Evolutionary conservation across 257 asterid species (phyloP).

Genomic region (Catharanthus roseus): DNA sequence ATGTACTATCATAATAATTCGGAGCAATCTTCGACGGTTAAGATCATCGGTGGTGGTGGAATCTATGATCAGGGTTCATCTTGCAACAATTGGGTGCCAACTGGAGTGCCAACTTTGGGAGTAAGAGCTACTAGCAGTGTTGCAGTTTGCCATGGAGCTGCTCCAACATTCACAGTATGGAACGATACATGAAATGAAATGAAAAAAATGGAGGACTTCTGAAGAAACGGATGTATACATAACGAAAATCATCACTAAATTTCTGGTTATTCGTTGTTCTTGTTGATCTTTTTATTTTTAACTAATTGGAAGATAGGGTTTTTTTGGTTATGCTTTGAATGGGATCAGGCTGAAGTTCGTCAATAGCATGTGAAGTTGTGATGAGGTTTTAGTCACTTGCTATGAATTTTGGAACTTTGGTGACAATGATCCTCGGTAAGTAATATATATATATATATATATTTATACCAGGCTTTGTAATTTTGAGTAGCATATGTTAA

Average conservation of each 20-base stretch:
- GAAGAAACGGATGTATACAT: constrained; percentile 27
- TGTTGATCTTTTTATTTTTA: background rate
- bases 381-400: constrained; percentile 28
- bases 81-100: constrained; percentile 37
- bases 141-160: constrained; percentile 38
- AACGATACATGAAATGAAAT: constrained; percentile 50
- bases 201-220: background rate
- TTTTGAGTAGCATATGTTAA: constrained; percentile 24
- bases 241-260: constrained; percentile 28
- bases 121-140: constrained; percentile 25
- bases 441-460: no score
- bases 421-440: constrained; percentile 38
- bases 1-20: constrained; percentile 38
- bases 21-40: constrained; percentile 27
- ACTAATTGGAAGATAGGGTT: constrained; percentile 25
- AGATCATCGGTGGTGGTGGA: no score
- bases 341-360: constrained; percentile 44
- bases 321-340: constrained; percentile 8
- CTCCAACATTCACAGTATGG: constrained; percentile 60
- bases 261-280: background rate
- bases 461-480: constrained; percentile 44
- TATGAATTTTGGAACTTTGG: constrained; percentile 73
- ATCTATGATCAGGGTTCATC: constrained; percentile 31
- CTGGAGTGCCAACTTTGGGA: constrained; percentile 39
- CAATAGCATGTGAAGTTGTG: constrained; percentile 37